These are phyloP conservation scores for Fremontodendron californicum DNA, from an alignment of 345 rosid genomes.

Conservation along the genomic window DNA sequence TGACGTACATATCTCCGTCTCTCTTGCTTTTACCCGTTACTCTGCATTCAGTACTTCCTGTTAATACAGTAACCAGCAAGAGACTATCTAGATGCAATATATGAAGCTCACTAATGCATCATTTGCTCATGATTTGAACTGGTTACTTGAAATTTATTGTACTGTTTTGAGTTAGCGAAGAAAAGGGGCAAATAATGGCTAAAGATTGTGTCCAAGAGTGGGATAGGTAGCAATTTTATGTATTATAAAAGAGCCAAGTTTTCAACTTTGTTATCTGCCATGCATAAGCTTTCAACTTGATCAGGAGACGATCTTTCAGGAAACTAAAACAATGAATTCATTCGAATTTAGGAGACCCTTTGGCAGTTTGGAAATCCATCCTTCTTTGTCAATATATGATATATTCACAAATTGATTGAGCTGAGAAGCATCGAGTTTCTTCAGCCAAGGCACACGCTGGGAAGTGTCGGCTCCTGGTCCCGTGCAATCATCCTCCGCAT, in stretches of 20 bases:
- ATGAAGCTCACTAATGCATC: not conserved
- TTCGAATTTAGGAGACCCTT: not conserved
- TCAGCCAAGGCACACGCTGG: conserved; percentile 27
- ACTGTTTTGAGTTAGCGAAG: too few species aligned
- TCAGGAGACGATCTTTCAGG: too few species aligned
- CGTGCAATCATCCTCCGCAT: conserved; percentile 10
- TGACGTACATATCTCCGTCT: not conserved
- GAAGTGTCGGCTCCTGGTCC: conserved; percentile 31
- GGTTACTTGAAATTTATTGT: not conserved
- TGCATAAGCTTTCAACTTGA: too few species aligned
- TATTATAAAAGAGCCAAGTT: not conserved
- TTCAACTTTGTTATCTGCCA: too few species aligned
- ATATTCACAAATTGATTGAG: not conserved
- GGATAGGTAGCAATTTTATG: not conserved
- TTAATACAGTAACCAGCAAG: not conserved
- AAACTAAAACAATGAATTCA: too few species aligned
- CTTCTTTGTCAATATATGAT: conserved; percentile 21
- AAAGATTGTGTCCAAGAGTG: not conserved
- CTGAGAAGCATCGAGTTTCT: not conserved
- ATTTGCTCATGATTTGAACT: not conserved
- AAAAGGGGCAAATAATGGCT: not conserved
- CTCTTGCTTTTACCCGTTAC: not conserved
- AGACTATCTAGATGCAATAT: not conserved
- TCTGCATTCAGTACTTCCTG: not conserved
- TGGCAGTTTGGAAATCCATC: conserved; percentile 21